These are phyloP conservation scores for Litsea cubeba DNA, from an alignment of 164 flowering plant genomes.

Conservation along the genomic window DNA sequence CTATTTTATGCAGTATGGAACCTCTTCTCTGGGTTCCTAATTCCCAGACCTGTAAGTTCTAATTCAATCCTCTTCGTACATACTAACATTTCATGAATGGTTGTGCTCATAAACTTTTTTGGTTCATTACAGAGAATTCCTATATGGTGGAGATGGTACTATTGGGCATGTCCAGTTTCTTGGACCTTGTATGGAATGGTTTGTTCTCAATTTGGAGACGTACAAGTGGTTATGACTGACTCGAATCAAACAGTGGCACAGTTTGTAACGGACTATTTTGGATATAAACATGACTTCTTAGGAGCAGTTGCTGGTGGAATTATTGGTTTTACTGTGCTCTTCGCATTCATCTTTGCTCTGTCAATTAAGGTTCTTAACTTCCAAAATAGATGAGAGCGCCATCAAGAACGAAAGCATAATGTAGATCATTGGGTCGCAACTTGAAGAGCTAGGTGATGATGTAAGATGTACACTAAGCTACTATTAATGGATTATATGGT, in stretches of 20 bases:
- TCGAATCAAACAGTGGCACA: constrained; percentile 18
- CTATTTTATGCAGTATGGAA: background rate
- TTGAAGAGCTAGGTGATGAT: too few species aligned
- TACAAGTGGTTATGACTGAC: constrained; percentile 5
- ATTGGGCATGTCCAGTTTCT: constrained; percentile 45
- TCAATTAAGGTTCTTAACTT: constrained; percentile 49
- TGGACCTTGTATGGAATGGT: constrained; percentile 49
- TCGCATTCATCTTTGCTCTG: constrained; percentile 39
- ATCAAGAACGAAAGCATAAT: too few species aligned
- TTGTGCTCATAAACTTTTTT: background rate
- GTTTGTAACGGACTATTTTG: constrained; percentile 32
- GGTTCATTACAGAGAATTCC: constrained; percentile 25
- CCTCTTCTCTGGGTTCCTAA: background rate
- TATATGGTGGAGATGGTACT: constrained; percentile 53
- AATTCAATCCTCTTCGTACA: background rate
- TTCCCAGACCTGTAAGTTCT: background rate
- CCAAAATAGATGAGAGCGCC: constrained; percentile 28
- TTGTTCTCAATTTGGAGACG: constrained; percentile 38
- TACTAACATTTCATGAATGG: background rate
- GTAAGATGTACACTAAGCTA: too few species aligned
- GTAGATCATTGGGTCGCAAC: too few species aligned
- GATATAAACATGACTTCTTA: constrained; percentile 33
- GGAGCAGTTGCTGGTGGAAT: constrained; percentile 30
- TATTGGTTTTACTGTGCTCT: constrained; percentile 31
- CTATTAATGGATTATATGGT: too few species aligned